Evolutionary conservation across 2,329 filamentous ascomycete species (phyloP), one percentile per base, ranked within the genome.

Genomic region (Pseudocercospora eumusae): DNA sequence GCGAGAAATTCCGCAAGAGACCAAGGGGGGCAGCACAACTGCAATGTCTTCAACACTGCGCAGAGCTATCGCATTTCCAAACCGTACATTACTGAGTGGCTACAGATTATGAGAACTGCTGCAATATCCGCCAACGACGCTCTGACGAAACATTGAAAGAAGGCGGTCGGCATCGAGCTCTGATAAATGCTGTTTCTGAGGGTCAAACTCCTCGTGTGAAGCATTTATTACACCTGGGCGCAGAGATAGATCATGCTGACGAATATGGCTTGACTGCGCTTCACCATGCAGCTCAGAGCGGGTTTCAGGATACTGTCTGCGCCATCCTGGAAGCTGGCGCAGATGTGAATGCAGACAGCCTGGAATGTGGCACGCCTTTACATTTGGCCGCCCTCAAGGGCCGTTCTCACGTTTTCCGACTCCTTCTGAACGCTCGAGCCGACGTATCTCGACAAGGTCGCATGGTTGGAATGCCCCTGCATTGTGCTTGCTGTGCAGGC

Each of bases 21-120:
- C 9, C 50, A 54, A 20, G 50, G 27, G 9, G 20, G 50, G 18
- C 50, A 54, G 50, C 50, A 54, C n/a, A 54, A 54, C 9, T 27
- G 50, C 50, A 54, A 54, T 20, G 25, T 36, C 25, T 54, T 54
- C 50, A 54, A 36, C n/a, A 54, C 18, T 47, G 44, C 18, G 44
- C 8, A 18, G 18, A 18, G 13, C 44, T 20, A 20, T 15, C 9
- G 21, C 18, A 47, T 23, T 11, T 20, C 13, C 44, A 5, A 13
- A 40, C 9, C 11, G 4, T 11, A 5, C 44, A 25, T 20, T 20
- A 15, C 44, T 47, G 44, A 47, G 21, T 9, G 9, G 18, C 44
- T 25, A 47, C 44, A 47, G 44, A 47, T 21, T 23, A 47, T 13
- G 44, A 47, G 21, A 47, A 53, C 49, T 33, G 33, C 49, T 53